phyloP scores from a whole-genome alignment of 345 rosid genomes.

The Pseudoturritis turrita region DNA sequence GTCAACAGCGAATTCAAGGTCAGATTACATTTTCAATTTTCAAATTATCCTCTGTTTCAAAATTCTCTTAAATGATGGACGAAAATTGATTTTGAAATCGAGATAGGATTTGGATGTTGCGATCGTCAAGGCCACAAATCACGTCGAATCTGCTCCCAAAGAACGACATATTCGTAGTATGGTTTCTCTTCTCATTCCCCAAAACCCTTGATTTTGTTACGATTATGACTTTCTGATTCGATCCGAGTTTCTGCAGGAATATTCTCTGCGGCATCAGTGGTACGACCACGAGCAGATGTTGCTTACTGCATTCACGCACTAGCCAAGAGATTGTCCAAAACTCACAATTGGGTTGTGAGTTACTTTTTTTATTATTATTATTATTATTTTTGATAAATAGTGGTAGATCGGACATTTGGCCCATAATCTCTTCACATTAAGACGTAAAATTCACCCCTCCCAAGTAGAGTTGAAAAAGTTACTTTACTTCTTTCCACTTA shows the following conservation, averaged over 20 bases:
- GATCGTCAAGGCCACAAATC: slow-evolving; percentile 92
- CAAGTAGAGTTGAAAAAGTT: too few relatives aligned
- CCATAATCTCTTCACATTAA: too few relatives aligned
- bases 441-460: too few relatives aligned
- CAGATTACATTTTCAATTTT: not conserved
- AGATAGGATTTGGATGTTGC: slow-evolving; percentile 91
- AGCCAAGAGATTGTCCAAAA: slow-evolving; percentile 77
- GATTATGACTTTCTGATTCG: not conserved
- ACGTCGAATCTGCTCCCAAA: slow-evolving; percentile 85
- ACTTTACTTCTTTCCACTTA: not conserved
- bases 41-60: not conserved
- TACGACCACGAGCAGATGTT: slow-evolving; percentile 94
- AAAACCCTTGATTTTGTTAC: not conserved
- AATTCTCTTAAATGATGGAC: not conserved
- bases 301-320: slow-evolving; percentile 96
- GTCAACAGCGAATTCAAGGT: slow-evolving; percentile 98
- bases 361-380: too few relatives aligned
- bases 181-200: not conserved
- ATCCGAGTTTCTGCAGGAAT: slow-evolving; percentile 49
- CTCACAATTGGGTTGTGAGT: slow-evolving; percentile 91
- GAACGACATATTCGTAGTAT: slow-evolving; percentile 83
- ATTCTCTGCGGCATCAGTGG: slow-evolving; percentile 75
- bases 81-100: not conserved
- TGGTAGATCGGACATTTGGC: too few relatives aligned
- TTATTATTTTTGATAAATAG: too few relatives aligned